Evolutionary conservation across 768 basidiomycete species (phyloP), one percentile per base, ranked within the genome.

Genomic region (Hypsizygus marmoreus): DNA sequence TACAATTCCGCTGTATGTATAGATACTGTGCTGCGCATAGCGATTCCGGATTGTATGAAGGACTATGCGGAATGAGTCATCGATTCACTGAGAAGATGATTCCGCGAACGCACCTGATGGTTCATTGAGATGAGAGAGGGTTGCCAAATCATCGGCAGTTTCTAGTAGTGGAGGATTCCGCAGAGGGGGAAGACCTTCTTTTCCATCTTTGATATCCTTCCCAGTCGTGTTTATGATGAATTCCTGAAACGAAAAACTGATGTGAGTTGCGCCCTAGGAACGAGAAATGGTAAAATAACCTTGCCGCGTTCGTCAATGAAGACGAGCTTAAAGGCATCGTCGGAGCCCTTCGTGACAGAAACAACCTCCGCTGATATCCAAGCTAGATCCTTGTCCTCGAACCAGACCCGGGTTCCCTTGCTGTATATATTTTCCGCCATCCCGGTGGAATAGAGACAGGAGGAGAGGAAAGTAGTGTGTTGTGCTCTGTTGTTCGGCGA

Each of bases 1-100:
- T 50, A 98, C 95, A 55, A 98, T 99, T 57, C 97, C 97, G 52
- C 91, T 95, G 72, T 98, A 99, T 24, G 97, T 98, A 63, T 98
- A 99, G 58, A 98, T 98, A 64, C 91, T 91, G 66, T 95, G 95
- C 56, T 94, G 89, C 25, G 87, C 90, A 72, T 99, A 99, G 58
- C 95, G 89, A 67, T 95, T 95, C 28, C 89, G 85, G 57, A 99
- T 97, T 34, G 95, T 95, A 63, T 99, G 95, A 20, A 99, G 77
- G 23, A 99, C 95, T 95, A 40, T 12, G 9, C 11, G 8, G 19
- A 10, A 28, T 49, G 16, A 53, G 34, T 36, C 30, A 14, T 19
- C 25, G 17, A 34, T 42, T 37, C 29, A 34, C 36, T 34, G 22
- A 14, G 17, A 36, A 30, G 34, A 19, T 31, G 12, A 26, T 50